Evolutionary conservation across 805 yeast species (phyloP), one percentile per base, ranked within the genome.

Genomic region (Hanseniaspora clermontiae): DNA sequence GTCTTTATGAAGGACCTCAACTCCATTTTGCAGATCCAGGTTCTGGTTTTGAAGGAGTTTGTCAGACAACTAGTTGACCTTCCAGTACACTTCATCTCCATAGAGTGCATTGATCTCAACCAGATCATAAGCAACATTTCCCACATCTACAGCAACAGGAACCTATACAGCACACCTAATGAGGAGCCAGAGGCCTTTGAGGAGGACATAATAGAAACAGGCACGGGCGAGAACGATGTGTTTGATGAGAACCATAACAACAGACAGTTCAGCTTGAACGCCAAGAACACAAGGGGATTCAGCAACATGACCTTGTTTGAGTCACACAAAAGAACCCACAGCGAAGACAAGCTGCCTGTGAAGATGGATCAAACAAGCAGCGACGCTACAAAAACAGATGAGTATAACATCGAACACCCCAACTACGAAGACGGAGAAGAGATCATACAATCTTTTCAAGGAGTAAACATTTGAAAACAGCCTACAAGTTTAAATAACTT

Each of bases 221-320:
- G 8, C 8, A 15, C 12, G 17, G 12, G 12, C 12, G 38, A 36
- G 8, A 36, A 36, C n/a, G 38, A 15, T 11, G 34, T 27, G 24
- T n/a, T 36, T n/a, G 36, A 42, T 14, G 31, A 43, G 5, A 47
- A 24, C 17, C 29, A 42, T 10, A 42, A 43, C 34, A 29, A 24
- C 8, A 51, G 55, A 46, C 51, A 53, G 17, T 53, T 46, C 37
- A 53, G 57, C 17, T 10, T 43, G 20, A 29, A 39, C 19, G 49
- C 55, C 17, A 53, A 53, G n/a, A 53, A 46, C 10, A 46, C 51
- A n/a, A 45, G 57, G 39, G 57, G 57, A 11, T 53, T 53, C 15
- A 53, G 57, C 20, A 53, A 53, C 29, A 53, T 53, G 57, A 53
- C 57, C 6, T 27, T 53, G 34, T 39, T 17, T 39, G 57, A 53